Conservation (phyloP, 148 eudicot genomes). For the Chenopodium berlandieri region DNA sequence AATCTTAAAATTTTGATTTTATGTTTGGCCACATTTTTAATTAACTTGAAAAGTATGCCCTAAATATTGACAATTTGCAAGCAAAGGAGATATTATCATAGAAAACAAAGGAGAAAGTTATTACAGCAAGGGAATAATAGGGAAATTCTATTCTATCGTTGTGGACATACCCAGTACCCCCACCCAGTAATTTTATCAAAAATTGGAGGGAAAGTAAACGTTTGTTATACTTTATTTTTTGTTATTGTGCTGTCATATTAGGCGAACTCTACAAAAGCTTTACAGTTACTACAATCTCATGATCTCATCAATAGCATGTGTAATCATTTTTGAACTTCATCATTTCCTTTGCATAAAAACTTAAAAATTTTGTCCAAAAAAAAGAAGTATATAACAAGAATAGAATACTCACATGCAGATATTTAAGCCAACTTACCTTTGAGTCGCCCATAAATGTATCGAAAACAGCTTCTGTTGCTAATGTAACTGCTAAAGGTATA, state of each 20-base stretch:
- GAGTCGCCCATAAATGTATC: constrained; percentile 76
- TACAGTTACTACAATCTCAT: neutral
- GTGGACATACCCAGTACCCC: neutral
- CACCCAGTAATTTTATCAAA: too few species aligned
- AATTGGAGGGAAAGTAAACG: too few species aligned
- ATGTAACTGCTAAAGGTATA: constrained; percentile 88
- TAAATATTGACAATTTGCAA: too few species aligned
- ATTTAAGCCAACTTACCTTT: constrained; percentile 48
- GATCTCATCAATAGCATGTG: too few species aligned
- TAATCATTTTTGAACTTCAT: neutral
- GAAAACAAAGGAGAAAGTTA: neutral
- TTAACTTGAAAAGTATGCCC: neutral
- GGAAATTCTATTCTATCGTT: neutral
- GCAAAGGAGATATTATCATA: neutral
- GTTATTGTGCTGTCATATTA: neutral
- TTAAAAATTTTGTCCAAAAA: neutral
- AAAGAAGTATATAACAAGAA: neutral
- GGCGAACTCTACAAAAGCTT: neutral
- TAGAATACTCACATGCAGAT: neutral
- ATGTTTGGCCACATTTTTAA: neutral
- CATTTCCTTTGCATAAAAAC: neutral
- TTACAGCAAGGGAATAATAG: neutral
- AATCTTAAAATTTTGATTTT: neutral
- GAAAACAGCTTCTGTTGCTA: constrained; percentile 77
- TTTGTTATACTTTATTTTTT: neutral